Percentiles rank a stretch among this genome's conserved stretches.
Conservation (phyloP, 139 green algal genomes). For the Nannochloris sp. region DNA sequence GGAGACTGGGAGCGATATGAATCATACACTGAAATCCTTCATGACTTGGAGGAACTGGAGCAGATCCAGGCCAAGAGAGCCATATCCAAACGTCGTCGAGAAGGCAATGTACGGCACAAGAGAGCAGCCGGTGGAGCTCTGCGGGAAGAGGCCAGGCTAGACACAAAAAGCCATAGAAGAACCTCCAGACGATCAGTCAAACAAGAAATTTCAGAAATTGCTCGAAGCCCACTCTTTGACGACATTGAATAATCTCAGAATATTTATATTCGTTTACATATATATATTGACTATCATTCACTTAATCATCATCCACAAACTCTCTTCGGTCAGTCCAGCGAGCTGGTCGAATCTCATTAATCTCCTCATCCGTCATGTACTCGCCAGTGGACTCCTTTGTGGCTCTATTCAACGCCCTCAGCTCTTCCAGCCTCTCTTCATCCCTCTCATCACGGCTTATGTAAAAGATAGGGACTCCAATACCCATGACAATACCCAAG, state of each 20-base stretch:
- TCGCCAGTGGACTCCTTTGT: conserved; percentile 69
- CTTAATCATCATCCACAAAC: conserved; percentile 31
- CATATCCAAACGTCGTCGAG: conserved; percentile 34
- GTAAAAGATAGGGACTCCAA: conserved; percentile 69
- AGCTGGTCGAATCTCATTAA: conserved; percentile 58
- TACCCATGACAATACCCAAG: conserved; percentile 44
- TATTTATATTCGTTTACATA: too few relatives aligned
- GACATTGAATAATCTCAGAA: too few relatives aligned
- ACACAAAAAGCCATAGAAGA: conserved; percentile 57
- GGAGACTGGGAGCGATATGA: conserved; percentile 59
- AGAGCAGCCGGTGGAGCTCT: conserved; percentile 44
- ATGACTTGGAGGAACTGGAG: conserved; percentile 48
- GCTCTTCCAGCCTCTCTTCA: conserved; percentile 68
- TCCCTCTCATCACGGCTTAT: conserved; percentile 60
- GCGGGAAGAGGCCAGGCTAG: conserved; percentile 62
- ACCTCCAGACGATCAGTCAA: conserved; percentile 33
- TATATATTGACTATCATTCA: too few relatives aligned
- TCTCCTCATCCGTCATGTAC: conserved; percentile 69
- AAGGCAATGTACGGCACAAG: conserved; percentile 56
- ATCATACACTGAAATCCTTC: conserved; percentile 62
- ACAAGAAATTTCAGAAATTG: conserved; percentile 19
- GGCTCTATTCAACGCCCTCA: conserved; percentile 68
- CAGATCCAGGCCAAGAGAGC: conserved; percentile 20
- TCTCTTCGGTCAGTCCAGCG: conserved; percentile 69
- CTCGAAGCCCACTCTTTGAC: not conserved